These are phyloP conservation scores for Staphylotrichum longicolle DNA, from an alignment of 495 filamentous ascomycete species.

Conservation along the genomic window DNA sequence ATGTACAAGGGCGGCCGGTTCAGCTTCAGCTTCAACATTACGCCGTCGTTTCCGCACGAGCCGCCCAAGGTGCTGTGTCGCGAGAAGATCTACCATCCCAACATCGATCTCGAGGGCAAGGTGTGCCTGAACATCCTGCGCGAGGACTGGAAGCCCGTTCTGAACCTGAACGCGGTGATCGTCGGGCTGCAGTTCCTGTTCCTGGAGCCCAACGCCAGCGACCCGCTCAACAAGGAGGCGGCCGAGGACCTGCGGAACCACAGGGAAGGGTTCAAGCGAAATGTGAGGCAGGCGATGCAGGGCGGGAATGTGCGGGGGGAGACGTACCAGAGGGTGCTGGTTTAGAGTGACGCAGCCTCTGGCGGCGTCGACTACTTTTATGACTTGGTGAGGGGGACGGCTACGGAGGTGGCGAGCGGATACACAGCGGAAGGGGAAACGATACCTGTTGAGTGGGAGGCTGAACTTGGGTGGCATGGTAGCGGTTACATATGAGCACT, in stretches of 20 bases:
- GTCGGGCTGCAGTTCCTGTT: constrained; percentile 97
- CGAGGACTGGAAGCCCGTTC: constrained; percentile 98
- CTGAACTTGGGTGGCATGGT: neutral
- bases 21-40: constrained; percentile 86
- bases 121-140: constrained; percentile 95
- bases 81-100: constrained; percentile 98
- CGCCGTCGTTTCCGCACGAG: constrained; percentile 94
- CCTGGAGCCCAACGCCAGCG: constrained; percentile 92
- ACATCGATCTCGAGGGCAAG: constrained; percentile 97
- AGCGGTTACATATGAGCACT: neutral
- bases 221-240: constrained; percentile 97
- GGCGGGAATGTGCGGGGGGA: constrained; percentile 74
- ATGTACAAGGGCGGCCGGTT: constrained; percentile 93
- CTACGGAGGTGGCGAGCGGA: neutral
- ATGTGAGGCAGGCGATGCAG: constrained; percentile 77
- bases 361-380: no score
- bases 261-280: constrained; percentile 83
- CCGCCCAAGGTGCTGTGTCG: constrained; percentile 97
- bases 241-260: constrained; percentile 86
- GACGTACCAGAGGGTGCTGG: constrained; percentile 70
- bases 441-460: constrained; percentile 1
- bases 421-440: neutral
- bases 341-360: neutral
- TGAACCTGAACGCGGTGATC: constrained; percentile 95
- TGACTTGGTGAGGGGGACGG: no score